These are phyloP conservation scores for Leccinum pellstonianum DNA, from an alignment of 768 basidiomycete genomes.

Conservation along the genomic window DNA sequence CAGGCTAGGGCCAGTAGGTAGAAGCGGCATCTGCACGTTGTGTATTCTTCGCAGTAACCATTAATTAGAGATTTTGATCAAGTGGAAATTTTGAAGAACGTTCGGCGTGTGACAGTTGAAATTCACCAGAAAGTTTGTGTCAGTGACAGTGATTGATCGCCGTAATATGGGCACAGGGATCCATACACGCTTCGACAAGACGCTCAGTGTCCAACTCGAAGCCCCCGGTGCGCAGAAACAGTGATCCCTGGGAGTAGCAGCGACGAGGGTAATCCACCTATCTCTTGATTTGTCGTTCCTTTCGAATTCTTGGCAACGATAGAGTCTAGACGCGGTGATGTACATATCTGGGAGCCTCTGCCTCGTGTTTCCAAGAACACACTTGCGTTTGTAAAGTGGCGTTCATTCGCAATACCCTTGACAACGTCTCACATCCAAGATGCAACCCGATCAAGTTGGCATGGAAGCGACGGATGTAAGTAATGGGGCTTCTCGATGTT, in stretches of 20 bases:
- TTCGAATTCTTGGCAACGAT: not conserved
- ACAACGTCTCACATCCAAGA: conserved; percentile 1
- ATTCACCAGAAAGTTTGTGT: not conserved
- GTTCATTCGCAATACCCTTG: conserved; percentile 2
- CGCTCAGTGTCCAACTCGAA: not conserved
- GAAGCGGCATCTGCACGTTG: not conserved
- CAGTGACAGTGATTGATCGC: not conserved
- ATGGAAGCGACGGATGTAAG: conserved; percentile 5
- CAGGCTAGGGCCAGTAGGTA: not conserved
- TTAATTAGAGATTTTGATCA: too few species aligned
- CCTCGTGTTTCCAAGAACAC: conserved; percentile 19
- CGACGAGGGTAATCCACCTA: not conserved
- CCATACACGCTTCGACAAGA: not conserved
- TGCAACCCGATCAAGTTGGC: not conserved
- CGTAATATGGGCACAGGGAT: not conserved
- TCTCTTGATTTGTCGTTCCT: not conserved
- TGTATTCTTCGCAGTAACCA: not conserved
- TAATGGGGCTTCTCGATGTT: not conserved
- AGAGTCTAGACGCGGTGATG: not conserved
- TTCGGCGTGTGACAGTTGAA: too few species aligned
- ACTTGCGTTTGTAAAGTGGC: conserved; percentile 4
- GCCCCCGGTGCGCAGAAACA: not conserved
- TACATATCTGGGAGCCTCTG: conserved; percentile 19
- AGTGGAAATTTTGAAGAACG: too few species aligned
- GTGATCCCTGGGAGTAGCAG: not conserved